Evolutionary conservation across 768 basidiomycete species (phyloP).

Genomic region (Suillus sp.): DNA sequence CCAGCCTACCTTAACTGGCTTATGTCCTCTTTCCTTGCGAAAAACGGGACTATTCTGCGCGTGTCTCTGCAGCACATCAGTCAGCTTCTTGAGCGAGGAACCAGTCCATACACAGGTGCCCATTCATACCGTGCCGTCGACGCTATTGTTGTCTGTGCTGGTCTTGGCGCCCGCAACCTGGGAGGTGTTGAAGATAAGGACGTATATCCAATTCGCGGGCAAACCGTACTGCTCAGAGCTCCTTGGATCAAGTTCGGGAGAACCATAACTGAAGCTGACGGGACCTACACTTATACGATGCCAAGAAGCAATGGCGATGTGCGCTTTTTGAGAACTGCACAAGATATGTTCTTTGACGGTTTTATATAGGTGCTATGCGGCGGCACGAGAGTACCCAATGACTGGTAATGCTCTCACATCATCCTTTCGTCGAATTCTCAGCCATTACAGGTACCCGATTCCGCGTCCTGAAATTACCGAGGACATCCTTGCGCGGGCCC

Average conservation of each 20-base stretch:
- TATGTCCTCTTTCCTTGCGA: conserved; percentile 52
- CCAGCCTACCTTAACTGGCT: conserved; percentile 67
- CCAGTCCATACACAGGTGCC: conserved; percentile 13
- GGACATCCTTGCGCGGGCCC: conserved; percentile 54
- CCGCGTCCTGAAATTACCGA: conserved; percentile 64
- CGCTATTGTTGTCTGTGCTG: conserved; percentile 70
- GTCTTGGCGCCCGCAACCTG: conserved; percentile 56
- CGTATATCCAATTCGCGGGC: conserved; percentile 50
- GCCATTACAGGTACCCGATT: conserved; percentile 53
- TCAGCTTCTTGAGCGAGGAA: conserved; percentile 43
- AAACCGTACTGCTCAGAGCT: conserved; percentile 45
- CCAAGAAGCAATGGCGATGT: conserved; percentile 44
- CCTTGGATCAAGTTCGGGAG: conserved; percentile 50
- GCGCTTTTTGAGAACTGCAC: conserved; percentile 19
- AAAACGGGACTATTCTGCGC: conserved; percentile 65
- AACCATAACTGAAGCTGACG: conserved; percentile 33
- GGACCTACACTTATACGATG: conserved; percentile 38
- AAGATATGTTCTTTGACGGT: background rate
- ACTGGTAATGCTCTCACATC: conserved; percentile 48
- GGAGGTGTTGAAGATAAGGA: conserved; percentile 54
- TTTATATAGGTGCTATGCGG: conserved; percentile 53
- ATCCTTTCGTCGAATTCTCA: background rate
- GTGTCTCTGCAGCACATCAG: conserved; percentile 66
- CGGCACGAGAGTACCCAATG: conserved; percentile 56
- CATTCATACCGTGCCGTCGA: conserved; percentile 28